These are phyloP conservation scores for Syzygium grande DNA, from an alignment of 345 rosid genomes.

Conservation along the genomic window DNA sequence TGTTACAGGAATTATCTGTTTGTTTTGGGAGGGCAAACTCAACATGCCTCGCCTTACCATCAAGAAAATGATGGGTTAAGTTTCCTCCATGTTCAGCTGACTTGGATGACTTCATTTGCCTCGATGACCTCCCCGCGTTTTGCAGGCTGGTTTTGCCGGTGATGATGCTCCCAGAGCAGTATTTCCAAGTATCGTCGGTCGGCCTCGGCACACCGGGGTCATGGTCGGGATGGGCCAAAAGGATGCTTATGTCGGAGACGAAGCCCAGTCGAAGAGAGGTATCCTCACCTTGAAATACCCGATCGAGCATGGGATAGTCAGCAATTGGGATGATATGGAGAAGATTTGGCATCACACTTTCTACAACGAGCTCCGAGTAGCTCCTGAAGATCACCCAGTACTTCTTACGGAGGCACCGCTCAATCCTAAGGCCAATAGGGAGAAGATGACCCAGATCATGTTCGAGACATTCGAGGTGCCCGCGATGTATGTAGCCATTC, in stretches of 20 bases:
- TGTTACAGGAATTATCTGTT: neutral
- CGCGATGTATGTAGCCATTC: constrained; percentile 33
- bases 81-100: neutral
- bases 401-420: constrained; percentile 58
- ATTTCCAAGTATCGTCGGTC: constrained; percentile 47
- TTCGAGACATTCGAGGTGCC: constrained; percentile 39
- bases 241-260: constrained; percentile 44
- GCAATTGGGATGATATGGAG: constrained; percentile 52
- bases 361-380: constrained; percentile 51
- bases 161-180: constrained; percentile 73
- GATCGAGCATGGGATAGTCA: constrained; percentile 43
- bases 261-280: constrained; percentile 45
- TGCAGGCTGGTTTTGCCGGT: constrained; percentile 53
- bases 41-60: neutral
- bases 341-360: constrained; percentile 48
- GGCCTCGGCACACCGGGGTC: constrained; percentile 44
- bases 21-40: neutral
- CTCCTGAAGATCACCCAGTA: constrained; percentile 57
- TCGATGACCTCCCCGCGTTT: neutral
- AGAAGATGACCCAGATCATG: constrained; percentile 48
- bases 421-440: constrained; percentile 57
- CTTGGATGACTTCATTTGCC: neutral
- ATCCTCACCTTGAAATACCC: constrained; percentile 42
- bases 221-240: constrained; percentile 53
- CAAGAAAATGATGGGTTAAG: neutral